Conservation (phyloP, 2,329 filamentous ascomycete genomes). For the Neofusicoccum ribis region DNA sequence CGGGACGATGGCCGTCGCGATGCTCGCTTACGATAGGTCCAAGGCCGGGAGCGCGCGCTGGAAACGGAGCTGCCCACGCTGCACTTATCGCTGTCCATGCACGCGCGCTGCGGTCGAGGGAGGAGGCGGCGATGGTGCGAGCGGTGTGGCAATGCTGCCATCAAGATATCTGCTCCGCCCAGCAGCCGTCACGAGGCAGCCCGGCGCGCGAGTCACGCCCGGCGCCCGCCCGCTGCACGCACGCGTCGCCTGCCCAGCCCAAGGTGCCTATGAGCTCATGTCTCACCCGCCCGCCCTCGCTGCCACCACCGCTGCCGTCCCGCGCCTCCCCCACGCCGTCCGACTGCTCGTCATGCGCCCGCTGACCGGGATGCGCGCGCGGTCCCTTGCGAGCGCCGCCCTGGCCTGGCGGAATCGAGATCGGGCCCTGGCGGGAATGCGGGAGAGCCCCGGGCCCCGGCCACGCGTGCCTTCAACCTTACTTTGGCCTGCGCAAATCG, state of each 20-base stretch:
- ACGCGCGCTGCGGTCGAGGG: background rate
- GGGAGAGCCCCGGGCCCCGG: background rate
- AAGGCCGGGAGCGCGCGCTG: background rate
- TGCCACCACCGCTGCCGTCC: background rate
- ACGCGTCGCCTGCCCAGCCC: background rate
- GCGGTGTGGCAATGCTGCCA: background rate
- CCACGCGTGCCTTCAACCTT: background rate
- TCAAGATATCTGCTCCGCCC: background rate
- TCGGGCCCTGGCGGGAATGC: background rate
- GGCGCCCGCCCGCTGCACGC: background rate
- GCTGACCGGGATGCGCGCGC: background rate
- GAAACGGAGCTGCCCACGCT: background rate
- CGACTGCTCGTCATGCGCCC: slow-evolving; percentile 7
- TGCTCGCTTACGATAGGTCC: slow-evolving; percentile 15
- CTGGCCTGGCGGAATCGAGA: background rate
- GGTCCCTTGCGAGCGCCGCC: background rate
- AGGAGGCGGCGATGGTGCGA: background rate
- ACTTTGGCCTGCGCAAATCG: background rate
- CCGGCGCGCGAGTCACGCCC: slow-evolving; percentile 2
- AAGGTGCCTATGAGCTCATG: background rate
- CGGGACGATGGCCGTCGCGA: slow-evolving; percentile 10
- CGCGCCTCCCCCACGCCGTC: slow-evolving; percentile 1
- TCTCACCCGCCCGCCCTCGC: background rate
- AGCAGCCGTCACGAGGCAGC: background rate
- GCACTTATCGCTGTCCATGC: background rate